These are phyloP conservation scores for Cyclostephanos invisitatus DNA, from an alignment of 108 stramenopile species.

Conservation along the genomic window DNA sequence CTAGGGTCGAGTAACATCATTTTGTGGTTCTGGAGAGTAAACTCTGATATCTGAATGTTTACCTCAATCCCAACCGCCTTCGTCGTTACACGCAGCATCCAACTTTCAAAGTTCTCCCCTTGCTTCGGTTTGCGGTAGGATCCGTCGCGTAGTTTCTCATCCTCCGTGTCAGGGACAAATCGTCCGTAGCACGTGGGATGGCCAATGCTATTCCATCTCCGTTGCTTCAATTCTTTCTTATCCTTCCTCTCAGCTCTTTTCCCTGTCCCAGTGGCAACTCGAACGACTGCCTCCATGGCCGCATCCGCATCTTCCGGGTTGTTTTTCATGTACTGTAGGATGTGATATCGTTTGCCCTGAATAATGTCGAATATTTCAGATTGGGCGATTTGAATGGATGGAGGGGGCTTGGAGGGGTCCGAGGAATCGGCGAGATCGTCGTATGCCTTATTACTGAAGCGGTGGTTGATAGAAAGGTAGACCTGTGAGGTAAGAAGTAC, in stretches of 20 bases:
- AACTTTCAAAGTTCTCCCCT: conserved; percentile 92
- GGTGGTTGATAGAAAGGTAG: conserved; percentile 96
- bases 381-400: conserved; percentile 93
- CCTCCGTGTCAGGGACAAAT: conserved; percentile 97
- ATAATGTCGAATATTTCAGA: conserved; percentile 95
- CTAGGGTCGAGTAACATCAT: conserved; percentile 92
- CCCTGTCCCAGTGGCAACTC: conserved; percentile 95
- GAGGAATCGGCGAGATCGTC: conserved; percentile 90
- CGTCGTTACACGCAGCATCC: conserved; percentile 96
- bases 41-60: conserved; percentile 96
- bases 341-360: conserved; percentile 88
- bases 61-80: conserved; percentile 97
- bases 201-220: conserved; percentile 93
- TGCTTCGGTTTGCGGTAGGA: conserved; percentile 78
- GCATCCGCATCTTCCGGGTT: conserved; percentile 85
- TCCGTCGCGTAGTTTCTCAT: conserved; percentile 89
- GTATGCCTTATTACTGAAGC: conserved; percentile 89
- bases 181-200: conserved; percentile 92
- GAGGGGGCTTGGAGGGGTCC: conserved; percentile 85
- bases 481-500: conserved; percentile 94
- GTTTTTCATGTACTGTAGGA: conserved; percentile 90
- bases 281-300: conserved; percentile 94
- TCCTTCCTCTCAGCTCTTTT: conserved; percentile 63
- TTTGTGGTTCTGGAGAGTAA: conserved; percentile 97
- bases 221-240: conserved; percentile 71